These are phyloP conservation scores for Lagenidium giganteum DNA, from an alignment of 352 stramenopile genomes.

Conservation along the genomic window DNA sequence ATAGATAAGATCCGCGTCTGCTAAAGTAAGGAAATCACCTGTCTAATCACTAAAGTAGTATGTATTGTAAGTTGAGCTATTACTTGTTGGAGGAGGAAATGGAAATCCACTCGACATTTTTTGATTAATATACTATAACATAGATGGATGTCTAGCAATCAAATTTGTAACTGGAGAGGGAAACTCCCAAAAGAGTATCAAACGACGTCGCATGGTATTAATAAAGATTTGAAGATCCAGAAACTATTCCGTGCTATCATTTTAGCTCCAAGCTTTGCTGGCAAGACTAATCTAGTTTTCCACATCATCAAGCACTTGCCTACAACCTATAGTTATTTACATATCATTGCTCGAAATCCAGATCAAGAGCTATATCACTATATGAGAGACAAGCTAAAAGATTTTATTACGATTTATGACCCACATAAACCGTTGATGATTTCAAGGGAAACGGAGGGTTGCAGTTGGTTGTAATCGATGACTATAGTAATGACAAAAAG, in stretches of 20 bases:
- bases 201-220: neutral
- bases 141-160: too few species aligned
- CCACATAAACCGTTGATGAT: constrained; percentile 9
- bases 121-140: too few species aligned
- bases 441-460: constrained; percentile 6
- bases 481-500: constrained; percentile 14
- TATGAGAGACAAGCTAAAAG: constrained; percentile 9
- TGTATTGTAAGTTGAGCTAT: too few species aligned
- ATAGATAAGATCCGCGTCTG: too few species aligned
- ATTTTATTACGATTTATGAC: constrained; percentile 11
- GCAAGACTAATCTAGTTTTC: constrained; percentile 8
- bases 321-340: constrained; percentile 6
- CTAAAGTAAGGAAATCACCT: too few species aligned
- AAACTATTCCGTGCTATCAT: constrained; percentile 15
- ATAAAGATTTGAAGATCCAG: constrained; percentile 9
- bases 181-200: neutral
- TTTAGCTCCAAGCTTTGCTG: neutral
- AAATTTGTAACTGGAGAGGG: too few species aligned
- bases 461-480: constrained; percentile 18
- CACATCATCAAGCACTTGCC: constrained; percentile 10
- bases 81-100: too few species aligned
- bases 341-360: constrained; percentile 9
- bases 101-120: too few species aligned
- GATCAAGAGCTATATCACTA: constrained; percentile 9
- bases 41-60: too few species aligned